Percentiles rank a stretch among this genome's conserved stretches.
These are phyloP conservation scores for Trypanosoma vivax DNA, from an alignment of 208 protist species.

Conservation along the genomic window DNA sequence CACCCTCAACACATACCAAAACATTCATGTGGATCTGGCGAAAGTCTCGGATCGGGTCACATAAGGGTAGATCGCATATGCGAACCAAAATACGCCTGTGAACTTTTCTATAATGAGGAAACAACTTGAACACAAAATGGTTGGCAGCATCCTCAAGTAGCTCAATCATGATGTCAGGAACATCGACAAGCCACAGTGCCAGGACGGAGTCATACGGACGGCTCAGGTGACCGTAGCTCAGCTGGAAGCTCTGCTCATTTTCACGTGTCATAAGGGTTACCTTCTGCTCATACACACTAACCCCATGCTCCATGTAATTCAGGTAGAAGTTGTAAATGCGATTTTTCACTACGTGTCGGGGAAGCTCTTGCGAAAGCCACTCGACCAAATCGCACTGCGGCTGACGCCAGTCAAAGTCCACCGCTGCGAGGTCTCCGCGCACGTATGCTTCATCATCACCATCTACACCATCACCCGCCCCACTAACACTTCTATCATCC, in stretches of 20 bases:
- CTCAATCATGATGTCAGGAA: slow-evolving; percentile 94
- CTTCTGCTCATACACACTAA: slow-evolving; percentile 77
- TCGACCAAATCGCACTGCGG: slow-evolving; percentile 80
- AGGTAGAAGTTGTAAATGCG: slow-evolving; percentile 90
- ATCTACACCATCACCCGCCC: neutral
- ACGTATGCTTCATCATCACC: slow-evolving; percentile 51
- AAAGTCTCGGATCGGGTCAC: slow-evolving; percentile 96
- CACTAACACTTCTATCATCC: slow-evolving; percentile 2
- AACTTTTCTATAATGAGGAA: slow-evolving; percentile 93
- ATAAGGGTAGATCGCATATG: slow-evolving; percentile 95
- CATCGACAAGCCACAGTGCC: slow-evolving; percentile 95
- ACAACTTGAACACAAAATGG: slow-evolving; percentile 85
- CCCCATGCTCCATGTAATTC: slow-evolving; percentile 80
- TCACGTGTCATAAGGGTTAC: slow-evolving; percentile 88
- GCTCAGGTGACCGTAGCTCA: slow-evolving; percentile 93
- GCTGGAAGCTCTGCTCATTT: slow-evolving; percentile 88
- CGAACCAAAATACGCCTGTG: slow-evolving; percentile 93
- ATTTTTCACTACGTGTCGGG: slow-evolving; percentile 81
- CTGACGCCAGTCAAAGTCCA: slow-evolving; percentile 84
- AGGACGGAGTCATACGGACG: slow-evolving; percentile 85
- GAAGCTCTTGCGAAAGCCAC: slow-evolving; percentile 88
- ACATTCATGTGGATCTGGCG: slow-evolving; percentile 97
- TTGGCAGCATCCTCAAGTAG: slow-evolving; percentile 96
- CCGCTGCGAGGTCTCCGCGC: slow-evolving; percentile 61
- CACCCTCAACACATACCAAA: slow-evolving; percentile 96